Conservation (phyloP, 768 basidiomycete species). For the Russula emetica region DNA sequence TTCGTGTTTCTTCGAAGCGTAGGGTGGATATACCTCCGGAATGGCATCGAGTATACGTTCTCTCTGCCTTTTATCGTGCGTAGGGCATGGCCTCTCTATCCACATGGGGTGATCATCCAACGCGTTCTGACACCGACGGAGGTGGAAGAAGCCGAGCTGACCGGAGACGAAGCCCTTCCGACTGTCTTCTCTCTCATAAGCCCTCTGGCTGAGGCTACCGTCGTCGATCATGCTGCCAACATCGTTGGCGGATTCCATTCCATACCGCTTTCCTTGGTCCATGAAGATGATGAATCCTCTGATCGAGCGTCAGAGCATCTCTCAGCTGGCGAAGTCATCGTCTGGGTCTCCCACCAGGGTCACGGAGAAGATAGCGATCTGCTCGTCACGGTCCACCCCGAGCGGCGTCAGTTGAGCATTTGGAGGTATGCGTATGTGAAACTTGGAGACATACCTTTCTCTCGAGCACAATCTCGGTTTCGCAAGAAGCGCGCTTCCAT, state of each 20-base stretch:
- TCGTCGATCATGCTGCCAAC: slow-evolving; percentile 62
- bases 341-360: slow-evolving; percentile 51
- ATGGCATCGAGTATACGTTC: slow-evolving; percentile 72
- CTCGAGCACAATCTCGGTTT: slow-evolving; percentile 34
- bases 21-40: slow-evolving; percentile 64
- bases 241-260: slow-evolving; percentile 48
- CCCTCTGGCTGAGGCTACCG: slow-evolving; percentile 68
- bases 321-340: slow-evolving; percentile 58
- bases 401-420: slow-evolving; percentile 50
- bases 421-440: slow-evolving; percentile 72
- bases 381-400: slow-evolving; percentile 55
- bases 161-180: slow-evolving; percentile 66
- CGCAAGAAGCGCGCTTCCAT: slow-evolving; percentile 40
- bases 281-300: slow-evolving; percentile 42
- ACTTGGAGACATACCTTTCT: slow-evolving; percentile 50
- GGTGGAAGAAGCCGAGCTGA: slow-evolving; percentile 57
- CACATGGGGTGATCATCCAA: slow-evolving; percentile 77
- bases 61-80: slow-evolving; percentile 77
- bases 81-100: slow-evolving; percentile 71
- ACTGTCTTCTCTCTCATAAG: slow-evolving; percentile 77
- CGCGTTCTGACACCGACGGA: slow-evolving; percentile 65
- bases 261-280: slow-evolving; percentile 27
- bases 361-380: slow-evolving; percentile 45
- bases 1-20: slow-evolving; percentile 77
- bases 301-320: slow-evolving; percentile 48